Percentiles rank a stretch among this genome's conserved stretches.
These are phyloP conservation scores for Diddensiella santjacobensis DNA, from an alignment of 805 yeast species.

Conservation along the genomic window DNA sequence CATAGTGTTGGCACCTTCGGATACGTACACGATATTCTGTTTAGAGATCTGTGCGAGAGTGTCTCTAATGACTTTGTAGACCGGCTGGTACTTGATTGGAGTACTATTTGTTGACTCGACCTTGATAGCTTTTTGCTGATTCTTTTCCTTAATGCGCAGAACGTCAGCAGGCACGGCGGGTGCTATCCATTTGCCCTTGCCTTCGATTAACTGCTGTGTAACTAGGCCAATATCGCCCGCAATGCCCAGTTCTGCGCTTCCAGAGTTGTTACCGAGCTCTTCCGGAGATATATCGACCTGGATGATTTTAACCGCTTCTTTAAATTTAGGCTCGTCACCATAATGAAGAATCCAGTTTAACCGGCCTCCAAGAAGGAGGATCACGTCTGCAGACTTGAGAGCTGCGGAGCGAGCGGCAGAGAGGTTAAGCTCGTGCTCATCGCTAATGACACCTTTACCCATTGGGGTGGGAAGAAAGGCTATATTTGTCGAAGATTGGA, in stretches of 20 bases:
- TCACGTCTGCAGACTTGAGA: constrained; percentile 53
- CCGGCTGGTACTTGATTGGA: constrained; percentile 50
- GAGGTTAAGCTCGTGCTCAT: constrained; percentile 44
- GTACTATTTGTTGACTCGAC: constrained; percentile 32
- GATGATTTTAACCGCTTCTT: constrained; percentile 44
- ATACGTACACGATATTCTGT: constrained; percentile 42
- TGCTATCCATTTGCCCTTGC: constrained; percentile 35
- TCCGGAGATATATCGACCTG: constrained; percentile 55
- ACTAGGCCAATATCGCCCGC: constrained; percentile 52
- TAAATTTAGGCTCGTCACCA: constrained; percentile 56
- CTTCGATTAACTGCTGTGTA: constrained; percentile 34
- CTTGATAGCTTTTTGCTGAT: constrained; percentile 33
- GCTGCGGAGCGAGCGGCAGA: constrained; percentile 65
- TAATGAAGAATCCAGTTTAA: constrained; percentile 71
- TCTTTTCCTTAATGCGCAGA: constrained; percentile 25
- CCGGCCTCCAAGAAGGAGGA: constrained; percentile 60
- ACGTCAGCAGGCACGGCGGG: constrained; percentile 33
- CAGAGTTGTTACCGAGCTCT: constrained; percentile 48
- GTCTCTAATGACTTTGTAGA: constrained; percentile 47
- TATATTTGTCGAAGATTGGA: constrained; percentile 42
- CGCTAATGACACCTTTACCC: constrained; percentile 71
- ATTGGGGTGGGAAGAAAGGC: constrained; percentile 72
- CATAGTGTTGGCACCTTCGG: constrained; percentile 80
- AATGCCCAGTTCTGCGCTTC: constrained; percentile 41
- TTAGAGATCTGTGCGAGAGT: constrained; percentile 31